Percentiles rank a stretch among this genome's conserved stretches.
Evolutionary conservation across 2,329 filamentous ascomycete genomes (phyloP).

Genomic region (Piedraia hortae): DNA sequence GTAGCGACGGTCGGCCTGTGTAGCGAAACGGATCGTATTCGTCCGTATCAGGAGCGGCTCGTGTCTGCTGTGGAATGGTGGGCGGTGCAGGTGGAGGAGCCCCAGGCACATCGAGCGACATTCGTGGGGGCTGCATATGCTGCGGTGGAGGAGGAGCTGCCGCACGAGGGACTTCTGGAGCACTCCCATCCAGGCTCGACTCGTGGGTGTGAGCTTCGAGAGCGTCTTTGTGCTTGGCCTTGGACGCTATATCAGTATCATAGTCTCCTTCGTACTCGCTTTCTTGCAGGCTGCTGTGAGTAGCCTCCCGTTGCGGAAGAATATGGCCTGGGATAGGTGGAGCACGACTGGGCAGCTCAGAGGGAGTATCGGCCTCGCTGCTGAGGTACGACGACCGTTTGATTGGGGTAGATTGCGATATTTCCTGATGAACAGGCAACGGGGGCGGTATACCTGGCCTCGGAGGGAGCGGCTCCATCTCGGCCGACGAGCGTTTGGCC

Average conservation of each 20-base stretch:
- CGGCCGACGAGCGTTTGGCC: conserved; percentile 16
- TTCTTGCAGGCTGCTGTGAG: conserved; percentile 14
- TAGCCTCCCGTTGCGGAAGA: conserved; percentile 12
- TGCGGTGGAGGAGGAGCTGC: conserved; percentile 29
- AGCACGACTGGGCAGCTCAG: conserved; percentile 10
- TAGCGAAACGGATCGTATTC: conserved; percentile 43
- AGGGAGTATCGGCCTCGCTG: too few species aligned
- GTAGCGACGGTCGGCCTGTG: conserved; percentile 6
- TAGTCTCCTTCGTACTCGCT: conserved; percentile 96
- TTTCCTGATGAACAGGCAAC: too few species aligned
- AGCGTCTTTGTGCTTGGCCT: conserved; percentile 79
- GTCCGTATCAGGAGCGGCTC: conserved; percentile 19
- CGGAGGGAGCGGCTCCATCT: conserved; percentile 9
- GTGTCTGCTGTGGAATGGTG: conserved; percentile 14
- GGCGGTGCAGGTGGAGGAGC: conserved; percentile 34
- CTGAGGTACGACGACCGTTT: conserved; percentile 17
- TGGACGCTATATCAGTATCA: conserved; percentile 88
- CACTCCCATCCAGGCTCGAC: conserved; percentile 41
- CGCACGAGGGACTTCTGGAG: conserved; percentile 19
- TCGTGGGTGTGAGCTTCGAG: conserved; percentile 58
- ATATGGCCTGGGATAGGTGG: conserved; percentile 11
- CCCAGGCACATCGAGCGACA: conserved; percentile 44
- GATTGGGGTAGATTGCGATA: conserved; percentile 9
- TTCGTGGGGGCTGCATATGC: conserved; percentile 22
- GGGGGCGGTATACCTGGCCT: conserved; percentile 12